Percentiles rank a stretch among this genome's conserved stretches.
phyloP scores from a whole-genome alignment of 371 early-diverging fungal genomes.

The Mortierella sp. region DNA sequence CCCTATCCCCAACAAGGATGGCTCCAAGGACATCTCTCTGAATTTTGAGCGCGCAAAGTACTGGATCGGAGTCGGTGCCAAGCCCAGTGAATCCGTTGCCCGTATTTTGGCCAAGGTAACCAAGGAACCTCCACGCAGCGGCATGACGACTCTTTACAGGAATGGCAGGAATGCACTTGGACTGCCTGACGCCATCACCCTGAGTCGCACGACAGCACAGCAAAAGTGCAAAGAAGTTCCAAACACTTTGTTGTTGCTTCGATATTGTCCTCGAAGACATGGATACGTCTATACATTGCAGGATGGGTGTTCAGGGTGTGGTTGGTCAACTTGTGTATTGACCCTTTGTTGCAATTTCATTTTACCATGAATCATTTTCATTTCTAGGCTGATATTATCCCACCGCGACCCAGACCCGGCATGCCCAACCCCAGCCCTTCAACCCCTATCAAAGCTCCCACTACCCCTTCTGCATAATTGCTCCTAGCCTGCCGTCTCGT shows the following conservation, averaged over 20 bases:
- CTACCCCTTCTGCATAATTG: constrained; percentile 49
- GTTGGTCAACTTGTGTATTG: neutral
- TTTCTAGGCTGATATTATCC: constrained; percentile 69
- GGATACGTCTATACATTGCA: neutral
- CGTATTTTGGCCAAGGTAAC: constrained; percentile 90
- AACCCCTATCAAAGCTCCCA: constrained; percentile 42
- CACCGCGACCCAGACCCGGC: constrained; percentile 72
- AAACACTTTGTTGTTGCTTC: neutral
- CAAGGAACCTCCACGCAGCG: neutral
- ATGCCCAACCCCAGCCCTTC: constrained; percentile 62
- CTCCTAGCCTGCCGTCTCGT: neutral
- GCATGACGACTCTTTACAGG: neutral
- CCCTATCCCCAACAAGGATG: constrained; percentile 83
- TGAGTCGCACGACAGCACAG: neutral
- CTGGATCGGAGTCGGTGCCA: constrained; percentile 97
- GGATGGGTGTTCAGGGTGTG: neutral
- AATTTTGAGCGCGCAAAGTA: constrained; percentile 94
- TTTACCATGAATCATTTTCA: neutral
- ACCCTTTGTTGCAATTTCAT: neutral
- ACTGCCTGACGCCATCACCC: neutral
- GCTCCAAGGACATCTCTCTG: constrained; percentile 87
- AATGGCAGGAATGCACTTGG: neutral
- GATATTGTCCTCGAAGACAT: neutral
- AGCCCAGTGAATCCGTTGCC: constrained; percentile 90
- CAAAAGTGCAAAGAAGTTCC: too few species aligned